phyloP scores from a whole-genome alignment of 495 filamentous ascomycete genomes.

The Terfezia boudieri region DNA sequence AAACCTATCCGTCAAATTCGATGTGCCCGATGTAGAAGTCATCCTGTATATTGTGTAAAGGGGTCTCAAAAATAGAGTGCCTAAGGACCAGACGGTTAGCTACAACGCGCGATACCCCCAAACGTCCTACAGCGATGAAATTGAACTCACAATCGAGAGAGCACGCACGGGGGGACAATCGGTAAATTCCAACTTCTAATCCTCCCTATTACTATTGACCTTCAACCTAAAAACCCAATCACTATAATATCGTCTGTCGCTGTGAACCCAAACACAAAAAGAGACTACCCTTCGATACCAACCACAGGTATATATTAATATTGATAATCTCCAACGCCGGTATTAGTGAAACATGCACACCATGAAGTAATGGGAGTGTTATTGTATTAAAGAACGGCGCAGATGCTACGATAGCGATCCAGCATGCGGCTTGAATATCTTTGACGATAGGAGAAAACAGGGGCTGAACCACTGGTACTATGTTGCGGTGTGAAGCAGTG shows the following conservation, averaged over 20 bases:
- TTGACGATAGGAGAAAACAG: background rate
- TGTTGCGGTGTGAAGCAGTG: no score
- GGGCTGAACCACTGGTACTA: background rate
- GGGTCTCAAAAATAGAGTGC: no score
- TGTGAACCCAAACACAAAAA: background rate
- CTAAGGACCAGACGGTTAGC: no score
- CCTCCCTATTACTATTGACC: no score
- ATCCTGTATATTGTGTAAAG: no score
- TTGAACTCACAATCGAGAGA: background rate
- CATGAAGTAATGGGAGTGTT: background rate
- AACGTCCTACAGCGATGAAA: no score
- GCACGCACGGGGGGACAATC: background rate
- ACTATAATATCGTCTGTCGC: background rate
- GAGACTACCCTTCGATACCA: background rate
- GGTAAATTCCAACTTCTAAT: no score
- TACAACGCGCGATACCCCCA: no score
- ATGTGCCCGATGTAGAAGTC: background rate
- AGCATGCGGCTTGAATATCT: background rate
- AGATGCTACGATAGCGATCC: background rate
- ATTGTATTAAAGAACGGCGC: background rate
- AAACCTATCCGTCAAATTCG: conserved; percentile 43
- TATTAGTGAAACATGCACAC: background rate
- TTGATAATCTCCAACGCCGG: background rate
- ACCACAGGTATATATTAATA: background rate
- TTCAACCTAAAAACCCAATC: no score